phyloP scores from a whole-genome alignment of 208 protist species.

The Leishmania guyanensis region DNA sequence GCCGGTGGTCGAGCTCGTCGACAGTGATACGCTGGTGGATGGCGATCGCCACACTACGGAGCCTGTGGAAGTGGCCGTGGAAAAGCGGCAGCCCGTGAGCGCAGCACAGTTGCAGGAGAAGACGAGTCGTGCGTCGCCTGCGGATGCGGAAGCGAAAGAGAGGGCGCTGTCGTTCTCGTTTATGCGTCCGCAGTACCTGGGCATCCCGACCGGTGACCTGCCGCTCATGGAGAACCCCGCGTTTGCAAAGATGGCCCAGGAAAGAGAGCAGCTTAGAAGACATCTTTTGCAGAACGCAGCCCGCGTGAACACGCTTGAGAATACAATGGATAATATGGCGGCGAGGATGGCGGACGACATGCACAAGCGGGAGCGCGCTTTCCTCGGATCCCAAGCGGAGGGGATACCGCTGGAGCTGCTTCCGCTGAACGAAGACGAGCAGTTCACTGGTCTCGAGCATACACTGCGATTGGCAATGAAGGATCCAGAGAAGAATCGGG shows the following conservation, averaged over 20 bases:
- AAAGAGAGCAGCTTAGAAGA: constrained; percentile 59
- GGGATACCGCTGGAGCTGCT: constrained; percentile 63
- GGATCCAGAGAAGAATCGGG: constrained; percentile 14
- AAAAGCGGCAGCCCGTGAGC: background rate
- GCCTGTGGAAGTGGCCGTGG: constrained; percentile 6
- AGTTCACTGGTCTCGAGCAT: constrained; percentile 56
- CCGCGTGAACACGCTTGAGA: constrained; percentile 39
- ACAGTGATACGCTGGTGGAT: constrained; percentile 10
- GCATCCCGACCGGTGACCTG: constrained; percentile 51
- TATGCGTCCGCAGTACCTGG: constrained; percentile 45
- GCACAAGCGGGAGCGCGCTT: constrained; percentile 55
- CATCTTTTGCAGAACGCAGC: constrained; percentile 48
- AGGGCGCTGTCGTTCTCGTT: constrained; percentile 35
- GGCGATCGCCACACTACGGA: constrained; percentile 16
- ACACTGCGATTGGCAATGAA: constrained; percentile 47
- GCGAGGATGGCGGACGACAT: constrained; percentile 56
- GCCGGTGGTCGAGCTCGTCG: constrained; percentile 8
- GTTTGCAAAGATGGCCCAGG: constrained; percentile 39
- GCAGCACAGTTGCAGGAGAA: constrained; percentile 3
- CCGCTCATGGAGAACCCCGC: constrained; percentile 32
- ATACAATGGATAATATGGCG: constrained; percentile 35
- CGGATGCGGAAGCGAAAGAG: constrained; percentile 5
- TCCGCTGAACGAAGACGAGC: constrained; percentile 64
- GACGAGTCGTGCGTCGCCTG: background rate
- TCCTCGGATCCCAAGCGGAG: constrained; percentile 62